These are phyloP conservation scores for Discostella stelligeroides DNA, from an alignment of 108 stramenopile genomes.

Conservation along the genomic window DNA sequence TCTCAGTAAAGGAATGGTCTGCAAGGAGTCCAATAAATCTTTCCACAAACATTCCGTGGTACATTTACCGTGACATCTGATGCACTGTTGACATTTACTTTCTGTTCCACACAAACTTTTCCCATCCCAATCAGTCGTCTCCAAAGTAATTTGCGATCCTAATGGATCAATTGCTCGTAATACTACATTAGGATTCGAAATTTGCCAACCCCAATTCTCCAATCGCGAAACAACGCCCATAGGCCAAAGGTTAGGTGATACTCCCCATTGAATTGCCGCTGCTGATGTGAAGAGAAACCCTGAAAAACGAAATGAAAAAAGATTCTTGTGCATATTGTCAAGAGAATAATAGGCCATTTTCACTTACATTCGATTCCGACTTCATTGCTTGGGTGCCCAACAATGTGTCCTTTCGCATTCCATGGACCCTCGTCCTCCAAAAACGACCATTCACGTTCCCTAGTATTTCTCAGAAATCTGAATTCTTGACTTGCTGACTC, in stretches of 20 bases:
- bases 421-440: slow-evolving; percentile 7
- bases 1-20: slow-evolving; percentile 24
- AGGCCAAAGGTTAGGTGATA: slow-evolving; percentile 27
- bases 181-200: slow-evolving; percentile 29
- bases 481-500: slow-evolving; percentile 21
- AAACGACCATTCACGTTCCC: neutral
- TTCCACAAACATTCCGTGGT: slow-evolving; percentile 14
- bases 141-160: neutral
- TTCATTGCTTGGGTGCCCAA: slow-evolving; percentile 30
- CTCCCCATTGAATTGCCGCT: slow-evolving; percentile 28
- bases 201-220: slow-evolving; percentile 39
- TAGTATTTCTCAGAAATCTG: slow-evolving; percentile 5
- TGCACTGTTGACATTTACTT: neutral
- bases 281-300: slow-evolving; percentile 24
- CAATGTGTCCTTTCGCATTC: slow-evolving; percentile 12
- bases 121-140: neutral
- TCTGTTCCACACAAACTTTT: neutral
- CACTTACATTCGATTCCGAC: slow-evolving; percentile 36
- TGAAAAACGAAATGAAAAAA: neutral
- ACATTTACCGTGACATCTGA: neutral
- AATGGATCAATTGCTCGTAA: slow-evolving; percentile 35
- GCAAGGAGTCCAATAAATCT: slow-evolving; percentile 28
- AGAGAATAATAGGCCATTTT: neutral
- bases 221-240: slow-evolving; percentile 16
- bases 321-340: neutral